These are phyloP conservation scores for Glycine latifolia DNA, from an alignment of 306 rosid genomes.

Conservation along the genomic window DNA sequence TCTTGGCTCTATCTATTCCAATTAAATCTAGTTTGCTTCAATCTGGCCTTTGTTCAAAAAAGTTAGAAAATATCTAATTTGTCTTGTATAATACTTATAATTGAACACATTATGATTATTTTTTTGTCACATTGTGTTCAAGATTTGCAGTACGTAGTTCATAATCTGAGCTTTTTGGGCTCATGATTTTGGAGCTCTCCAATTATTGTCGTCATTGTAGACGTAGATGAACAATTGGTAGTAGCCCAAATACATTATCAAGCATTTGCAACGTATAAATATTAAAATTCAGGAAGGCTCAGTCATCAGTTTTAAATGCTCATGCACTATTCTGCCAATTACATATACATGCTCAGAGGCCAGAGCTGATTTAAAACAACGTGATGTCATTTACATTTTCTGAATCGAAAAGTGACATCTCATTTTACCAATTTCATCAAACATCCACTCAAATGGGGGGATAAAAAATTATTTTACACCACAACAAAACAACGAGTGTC, in stretches of 20 bases:
- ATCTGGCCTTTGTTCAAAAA: constrained; percentile 34
- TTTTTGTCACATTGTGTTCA: constrained; percentile 27
- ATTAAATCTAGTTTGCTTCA: constrained; percentile 9
- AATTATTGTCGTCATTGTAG: constrained; percentile 21
- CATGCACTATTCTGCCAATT: constrained; percentile 41
- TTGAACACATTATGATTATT: neutral
- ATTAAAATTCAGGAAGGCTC: neutral
- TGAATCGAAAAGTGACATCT: constrained; percentile 48
- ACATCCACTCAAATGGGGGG: neutral
- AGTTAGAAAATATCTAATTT: constrained; percentile 36
- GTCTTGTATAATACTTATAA: constrained; percentile 30
- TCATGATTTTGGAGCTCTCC: constrained; percentile 10
- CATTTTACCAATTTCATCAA: constrained; percentile 48
- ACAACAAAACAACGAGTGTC: neutral
- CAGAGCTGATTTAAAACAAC: constrained; percentile 44
- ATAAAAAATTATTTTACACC: neutral
- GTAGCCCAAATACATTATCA: neutral
- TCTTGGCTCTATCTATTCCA: constrained; percentile 28
- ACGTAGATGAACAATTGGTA: neutral
- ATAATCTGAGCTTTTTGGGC: constrained; percentile 14
- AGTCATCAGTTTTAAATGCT: constrained; percentile 41
- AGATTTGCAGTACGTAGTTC: constrained; percentile 2
- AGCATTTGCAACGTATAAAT: neutral
- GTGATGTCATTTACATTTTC: constrained; percentile 52
- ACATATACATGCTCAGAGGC: constrained; percentile 31